Evolutionary conservation across 257 asterid species (phyloP).

Genomic region (Primulina eburnea): DNA sequence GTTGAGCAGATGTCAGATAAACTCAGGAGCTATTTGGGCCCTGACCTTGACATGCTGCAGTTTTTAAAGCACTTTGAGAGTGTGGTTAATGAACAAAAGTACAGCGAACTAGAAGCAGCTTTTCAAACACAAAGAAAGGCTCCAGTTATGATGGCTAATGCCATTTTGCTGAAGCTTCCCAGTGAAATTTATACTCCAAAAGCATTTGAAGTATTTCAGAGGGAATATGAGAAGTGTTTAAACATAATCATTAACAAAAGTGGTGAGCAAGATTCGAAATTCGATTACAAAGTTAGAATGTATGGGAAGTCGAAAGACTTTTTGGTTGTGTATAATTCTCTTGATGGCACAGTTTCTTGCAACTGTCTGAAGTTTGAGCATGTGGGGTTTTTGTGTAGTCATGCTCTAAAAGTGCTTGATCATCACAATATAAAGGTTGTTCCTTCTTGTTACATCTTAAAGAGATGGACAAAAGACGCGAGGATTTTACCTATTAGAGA

Average conservation of each 20-base stretch:
- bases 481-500: conserved; percentile 38
- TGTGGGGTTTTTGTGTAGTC: conserved; percentile 57
- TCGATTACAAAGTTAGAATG: conserved; percentile 51
- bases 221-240: conserved; percentile 59
- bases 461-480: conserved; percentile 66
- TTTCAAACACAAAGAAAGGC: conserved; percentile 45
- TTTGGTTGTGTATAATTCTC: conserved; percentile 42
- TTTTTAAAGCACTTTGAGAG: conserved; percentile 49
- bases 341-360: conserved; percentile 52
- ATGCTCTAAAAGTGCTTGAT: conserved; percentile 59
- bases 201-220: conserved; percentile 54
- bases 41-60: conserved; percentile 41
- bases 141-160: conserved; percentile 55
- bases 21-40: conserved; percentile 39
- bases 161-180: conserved; percentile 48
- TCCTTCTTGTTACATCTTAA: conserved; percentile 50
- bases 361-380: conserved; percentile 66
- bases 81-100: conserved; percentile 50
- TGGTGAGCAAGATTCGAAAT: conserved; percentile 42
- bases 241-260: conserved; percentile 47
- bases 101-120: conserved; percentile 44
- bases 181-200: conserved; percentile 47
- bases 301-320: conserved; percentile 50
- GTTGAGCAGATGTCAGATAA: conserved; percentile 46
- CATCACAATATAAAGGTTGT: conserved; percentile 55